Conservation (phyloP, 2,329 filamentous ascomycete genomes). For the Microsporum audouinii region DNA sequence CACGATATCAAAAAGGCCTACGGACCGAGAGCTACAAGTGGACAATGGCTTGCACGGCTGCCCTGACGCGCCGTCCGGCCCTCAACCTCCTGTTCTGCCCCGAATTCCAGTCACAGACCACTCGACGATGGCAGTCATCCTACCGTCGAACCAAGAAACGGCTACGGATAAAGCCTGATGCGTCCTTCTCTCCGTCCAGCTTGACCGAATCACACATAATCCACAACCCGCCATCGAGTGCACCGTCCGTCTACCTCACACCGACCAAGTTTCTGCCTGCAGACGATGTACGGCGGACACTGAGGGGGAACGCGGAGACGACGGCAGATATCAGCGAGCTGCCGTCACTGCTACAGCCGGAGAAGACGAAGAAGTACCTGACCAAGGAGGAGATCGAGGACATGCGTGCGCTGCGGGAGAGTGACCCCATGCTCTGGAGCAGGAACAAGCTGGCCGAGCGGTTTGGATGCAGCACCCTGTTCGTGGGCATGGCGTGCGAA, state of each 20-base stretch:
- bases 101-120: slow-evolving; percentile 22
- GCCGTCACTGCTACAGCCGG: slow-evolving; percentile 24
- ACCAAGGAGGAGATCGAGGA: slow-evolving; percentile 46
- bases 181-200: slow-evolving; percentile 33
- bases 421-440: slow-evolving; percentile 50
- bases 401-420: slow-evolving; percentile 44
- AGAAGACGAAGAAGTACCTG: slow-evolving; percentile 51
- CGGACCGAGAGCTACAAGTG: not conserved
- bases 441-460: slow-evolving; percentile 48
- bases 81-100: slow-evolving; percentile 30
- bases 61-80: slow-evolving; percentile 25
- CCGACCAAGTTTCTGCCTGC: slow-evolving; percentile 53
- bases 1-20: not conserved
- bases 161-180: slow-evolving; percentile 42
- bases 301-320: slow-evolving; percentile 31
- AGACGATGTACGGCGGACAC: slow-evolving; percentile 42
- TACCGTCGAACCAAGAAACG: slow-evolving; percentile 41
- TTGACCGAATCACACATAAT: slow-evolving; percentile 43
- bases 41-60: slow-evolving; percentile 23
- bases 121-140: slow-evolving; percentile 38
- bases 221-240: slow-evolving; percentile 55
- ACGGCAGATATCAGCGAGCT: slow-evolving; percentile 23
- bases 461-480: slow-evolving; percentile 52
- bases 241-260: slow-evolving; percentile 53
- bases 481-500: slow-evolving; percentile 49